A percentile compares a stretch with the other conserved stretches of the same genome.
Evolutionary conservation across 208 protist genomes (phyloP).

Genomic region (Acanthamoeba lenticulata): DNA sequence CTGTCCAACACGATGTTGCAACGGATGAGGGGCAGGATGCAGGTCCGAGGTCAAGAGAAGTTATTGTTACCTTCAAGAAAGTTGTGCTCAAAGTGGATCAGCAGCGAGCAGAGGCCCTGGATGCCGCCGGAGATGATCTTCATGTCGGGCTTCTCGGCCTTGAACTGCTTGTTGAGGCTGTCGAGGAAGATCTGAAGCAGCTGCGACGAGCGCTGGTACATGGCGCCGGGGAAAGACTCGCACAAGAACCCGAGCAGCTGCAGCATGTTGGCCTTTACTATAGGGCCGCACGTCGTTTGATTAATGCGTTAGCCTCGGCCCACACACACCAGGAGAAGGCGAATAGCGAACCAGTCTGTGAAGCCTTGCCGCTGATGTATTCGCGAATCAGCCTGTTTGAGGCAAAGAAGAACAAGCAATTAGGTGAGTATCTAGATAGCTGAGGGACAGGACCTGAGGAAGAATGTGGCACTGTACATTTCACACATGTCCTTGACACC

Average conservation of each 20-base stretch:
- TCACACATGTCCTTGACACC: conserved; percentile 70
- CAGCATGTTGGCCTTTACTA: conserved; percentile 64
- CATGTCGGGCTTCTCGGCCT: conserved; percentile 69
- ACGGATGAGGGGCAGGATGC: not conserved
- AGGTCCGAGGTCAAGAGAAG: too few relatives aligned
- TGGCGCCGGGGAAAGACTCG: conserved; percentile 60
- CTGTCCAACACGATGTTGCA: not conserved
- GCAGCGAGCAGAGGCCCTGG: conserved; percentile 66
- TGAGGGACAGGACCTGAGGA: not conserved
- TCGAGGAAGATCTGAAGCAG: conserved; percentile 71
- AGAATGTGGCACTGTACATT: conserved; percentile 44
- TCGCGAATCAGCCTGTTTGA: not conserved
- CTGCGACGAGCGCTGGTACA: conserved; percentile 63
- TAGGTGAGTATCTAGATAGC: not conserved
- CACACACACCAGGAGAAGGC: too few relatives aligned
- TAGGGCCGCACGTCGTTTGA: not conserved
- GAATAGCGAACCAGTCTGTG: conserved; percentile 10
- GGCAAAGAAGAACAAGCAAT: not conserved
- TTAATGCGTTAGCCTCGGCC: not conserved
- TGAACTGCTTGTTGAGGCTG: conserved; percentile 70
- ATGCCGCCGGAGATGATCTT: conserved; percentile 74
- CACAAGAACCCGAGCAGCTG: conserved; percentile 63
- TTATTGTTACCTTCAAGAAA: conserved; percentile 66
- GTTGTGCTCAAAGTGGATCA: conserved; percentile 67
- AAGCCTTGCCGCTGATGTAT: conserved; percentile 65